Base-by-base conservation (phyloP, 129 eudicot genomes). In the Centrapalus pauciflorus region DNA sequence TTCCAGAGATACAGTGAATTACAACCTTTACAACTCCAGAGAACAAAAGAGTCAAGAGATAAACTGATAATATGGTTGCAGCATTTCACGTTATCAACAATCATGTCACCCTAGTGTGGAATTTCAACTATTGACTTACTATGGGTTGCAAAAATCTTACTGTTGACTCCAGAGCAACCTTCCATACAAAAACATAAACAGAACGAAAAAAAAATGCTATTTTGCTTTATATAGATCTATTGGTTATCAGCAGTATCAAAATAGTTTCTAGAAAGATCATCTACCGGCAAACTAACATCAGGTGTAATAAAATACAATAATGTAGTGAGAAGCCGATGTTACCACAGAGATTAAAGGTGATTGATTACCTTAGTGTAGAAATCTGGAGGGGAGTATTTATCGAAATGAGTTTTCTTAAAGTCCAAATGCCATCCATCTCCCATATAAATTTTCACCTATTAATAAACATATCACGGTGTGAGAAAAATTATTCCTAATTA, bases 341-440 rank as follows among this genome's bases (percentile, higher is more conserved):
- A 19, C 57, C 21, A 57, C 13, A 17, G 27, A 75, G 25, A 41
- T 13, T 41, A 21, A 69, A 55, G 56, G 59, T 11, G 49, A 19
- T 74, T 69, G 84, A 55, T 82, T 77, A 90, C 97, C 93, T 73
- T 80, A 4, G 83, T 77, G 78, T 82, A 90, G 79, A 90, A 90
- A 71, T 90, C 97, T 2, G 97, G 97, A 10, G 97, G 97, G 1
- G 80, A 76, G 59, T 76, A 67, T 67, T 61, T 76, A 41, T 67
- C 75, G 13, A 76, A 67, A 61, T 69, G 76, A 29, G 76, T 76
- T 61, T 61, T 76, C 35, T 76, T 76, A 43, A 76, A 76, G 61
- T 68, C 70, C 70, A 76, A 25, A 76, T 78, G 89, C 97, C 97
- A 90, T 50, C 97, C 97, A 68, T 90, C 97, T 55, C 97, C 97